These are phyloP conservation scores for Thalassiosira profunda DNA, from an alignment of 108 stramenopile species.

Conservation along the genomic window DNA sequence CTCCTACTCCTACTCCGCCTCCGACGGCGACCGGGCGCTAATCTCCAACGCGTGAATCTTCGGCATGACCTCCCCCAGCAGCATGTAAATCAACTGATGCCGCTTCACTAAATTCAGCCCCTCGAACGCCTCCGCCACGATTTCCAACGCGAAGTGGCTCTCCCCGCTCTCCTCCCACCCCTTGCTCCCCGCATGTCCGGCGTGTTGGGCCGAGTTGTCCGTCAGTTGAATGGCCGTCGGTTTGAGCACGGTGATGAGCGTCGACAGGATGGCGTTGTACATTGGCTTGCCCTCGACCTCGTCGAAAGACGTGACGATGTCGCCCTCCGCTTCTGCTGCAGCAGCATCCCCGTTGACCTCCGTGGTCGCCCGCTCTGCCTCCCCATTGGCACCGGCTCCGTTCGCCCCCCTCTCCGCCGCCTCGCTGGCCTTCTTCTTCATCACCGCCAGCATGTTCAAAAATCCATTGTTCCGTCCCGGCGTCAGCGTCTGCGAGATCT, in stretches of 20 bases:
- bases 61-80: constrained; percentile 92
- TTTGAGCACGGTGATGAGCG: constrained; percentile 68
- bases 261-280: constrained; percentile 80
- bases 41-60: constrained; percentile 94
- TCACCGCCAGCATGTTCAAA: constrained; percentile 94
- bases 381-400: neutral
- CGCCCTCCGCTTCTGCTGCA: neutral
- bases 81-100: constrained; percentile 93
- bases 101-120: constrained; percentile 91
- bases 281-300: constrained; percentile 60
- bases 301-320: constrained; percentile 26
- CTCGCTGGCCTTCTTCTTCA: constrained; percentile 86
- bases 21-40: constrained; percentile 78
- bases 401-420: constrained; percentile 25
- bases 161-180: constrained; percentile 76
- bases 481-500: constrained; percentile 91
- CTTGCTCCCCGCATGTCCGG: constrained; percentile 75
- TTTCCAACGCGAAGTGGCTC: constrained; percentile 83
- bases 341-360: constrained; percentile 1
- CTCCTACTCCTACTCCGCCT: constrained; percentile 36
- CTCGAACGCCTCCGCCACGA: constrained; percentile 93
- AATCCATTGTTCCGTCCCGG: constrained; percentile 98
- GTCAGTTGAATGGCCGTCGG: constrained; percentile 65
- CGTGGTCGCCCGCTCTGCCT: constrained; percentile 5
- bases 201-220: constrained; percentile 86